phyloP scores from a whole-genome alignment of 768 basidiomycete genomes.

The Obba rivulosa region DNA sequence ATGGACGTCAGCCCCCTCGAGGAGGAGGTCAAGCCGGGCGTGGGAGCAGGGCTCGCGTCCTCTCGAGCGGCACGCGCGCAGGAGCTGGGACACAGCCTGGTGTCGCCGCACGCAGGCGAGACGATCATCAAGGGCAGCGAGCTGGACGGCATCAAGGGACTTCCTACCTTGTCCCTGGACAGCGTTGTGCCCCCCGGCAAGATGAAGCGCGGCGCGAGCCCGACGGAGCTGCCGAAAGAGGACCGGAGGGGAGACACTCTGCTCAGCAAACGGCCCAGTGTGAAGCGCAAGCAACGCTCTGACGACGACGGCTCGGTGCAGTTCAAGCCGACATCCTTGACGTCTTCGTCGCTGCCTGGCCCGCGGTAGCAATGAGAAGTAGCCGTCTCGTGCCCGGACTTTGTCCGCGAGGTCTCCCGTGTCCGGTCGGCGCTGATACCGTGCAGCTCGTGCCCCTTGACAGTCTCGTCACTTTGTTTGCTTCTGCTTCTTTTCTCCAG shows the following conservation, averaged over 20 bases:
- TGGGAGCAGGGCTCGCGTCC: background rate
- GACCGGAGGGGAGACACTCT: slow-evolving; percentile 50
- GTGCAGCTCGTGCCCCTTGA: too few relatives aligned
- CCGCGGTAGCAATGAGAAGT: background rate
- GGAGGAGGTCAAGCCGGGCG: background rate
- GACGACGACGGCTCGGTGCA: slow-evolving; percentile 13
- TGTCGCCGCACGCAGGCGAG: slow-evolving; percentile 9
- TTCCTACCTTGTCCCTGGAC: background rate
- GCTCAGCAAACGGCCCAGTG: slow-evolving; percentile 62
- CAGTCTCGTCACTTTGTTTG: too few relatives aligned
- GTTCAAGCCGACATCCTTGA: background rate
- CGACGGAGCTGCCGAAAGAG: slow-evolving; percentile 63
- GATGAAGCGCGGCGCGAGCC: slow-evolving; percentile 66
- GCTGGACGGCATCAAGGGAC: slow-evolving; percentile 1
- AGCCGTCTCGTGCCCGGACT: background rate
- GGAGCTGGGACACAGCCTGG: slow-evolving; percentile 1
- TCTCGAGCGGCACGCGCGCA: background rate
- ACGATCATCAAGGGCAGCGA: slow-evolving; percentile 11
- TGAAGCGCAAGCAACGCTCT: slow-evolving; percentile 41
- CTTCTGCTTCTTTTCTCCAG: too few relatives aligned
- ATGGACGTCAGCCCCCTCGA: background rate
- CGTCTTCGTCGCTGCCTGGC: background rate
- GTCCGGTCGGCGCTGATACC: too few relatives aligned
- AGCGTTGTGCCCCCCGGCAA: slow-evolving; percentile 19
- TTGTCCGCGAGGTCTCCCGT: too few relatives aligned